Conservation (phyloP, 208 protist genomes). For the Zelonia costaricensis region DNA sequence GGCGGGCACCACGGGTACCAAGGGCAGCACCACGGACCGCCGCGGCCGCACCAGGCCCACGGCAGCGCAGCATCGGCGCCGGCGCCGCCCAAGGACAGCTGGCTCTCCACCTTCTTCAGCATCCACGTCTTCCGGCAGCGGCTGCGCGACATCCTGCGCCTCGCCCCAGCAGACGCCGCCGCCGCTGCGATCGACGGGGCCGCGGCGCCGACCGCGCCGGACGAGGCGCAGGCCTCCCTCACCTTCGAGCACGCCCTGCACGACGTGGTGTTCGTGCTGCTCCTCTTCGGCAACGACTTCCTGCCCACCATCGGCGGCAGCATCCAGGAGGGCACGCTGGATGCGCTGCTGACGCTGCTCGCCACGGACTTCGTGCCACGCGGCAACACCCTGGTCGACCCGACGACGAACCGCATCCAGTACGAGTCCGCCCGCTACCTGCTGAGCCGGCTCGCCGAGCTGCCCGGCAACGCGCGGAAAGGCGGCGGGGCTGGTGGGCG, state of each 20-base stretch:
- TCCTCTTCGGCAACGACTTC: conserved; percentile 99
- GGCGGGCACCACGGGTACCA: conserved; percentile 6
- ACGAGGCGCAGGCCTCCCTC: conserved; percentile 12
- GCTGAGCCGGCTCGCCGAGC: conserved; percentile 73
- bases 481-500: conserved; percentile 18
- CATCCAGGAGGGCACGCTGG: conserved; percentile 95
- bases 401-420: conserved; percentile 73
- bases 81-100: conserved; percentile 50
- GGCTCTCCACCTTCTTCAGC: conserved; percentile 86
- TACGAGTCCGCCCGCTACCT: conserved; percentile 78
- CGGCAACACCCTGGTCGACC: conserved; percentile 63
- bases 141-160: conserved; percentile 50
- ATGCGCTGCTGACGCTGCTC: conserved; percentile 82
- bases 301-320: conserved; percentile 94
- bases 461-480: conserved; percentile 33
- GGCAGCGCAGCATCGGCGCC: background rate
- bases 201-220: background rate
- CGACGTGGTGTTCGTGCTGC: conserved; percentile 98
- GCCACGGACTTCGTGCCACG: conserved; percentile 84
- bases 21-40: background rate
- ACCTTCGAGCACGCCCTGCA: conserved; percentile 85
- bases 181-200: background rate
- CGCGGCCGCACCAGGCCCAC: background rate
- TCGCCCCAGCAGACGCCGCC: conserved; percentile 13
- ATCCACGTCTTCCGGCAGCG: conserved; percentile 78